These are phyloP conservation scores for Aureobasidium vineae DNA, from an alignment of 2,329 filamentous ascomycete genomes.

Conservation along the genomic window DNA sequence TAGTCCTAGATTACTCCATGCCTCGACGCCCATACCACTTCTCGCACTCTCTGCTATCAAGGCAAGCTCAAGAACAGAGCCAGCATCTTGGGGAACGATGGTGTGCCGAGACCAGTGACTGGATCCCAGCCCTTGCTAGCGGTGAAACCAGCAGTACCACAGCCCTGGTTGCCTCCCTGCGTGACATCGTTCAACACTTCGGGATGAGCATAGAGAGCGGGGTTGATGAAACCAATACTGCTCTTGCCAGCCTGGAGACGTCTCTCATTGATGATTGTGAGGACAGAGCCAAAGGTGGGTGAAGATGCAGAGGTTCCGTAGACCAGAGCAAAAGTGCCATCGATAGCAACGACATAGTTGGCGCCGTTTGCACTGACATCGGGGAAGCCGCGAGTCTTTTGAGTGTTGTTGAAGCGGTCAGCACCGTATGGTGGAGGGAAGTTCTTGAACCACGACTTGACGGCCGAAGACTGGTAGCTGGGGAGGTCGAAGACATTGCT, in stretches of 20 bases:
- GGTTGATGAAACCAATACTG: conserved; percentile 46
- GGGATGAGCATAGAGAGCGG: conserved; percentile 47
- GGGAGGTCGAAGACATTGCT: conserved; percentile 52
- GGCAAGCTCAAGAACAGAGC: conserved; percentile 35
- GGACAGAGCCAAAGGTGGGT: conserved; percentile 50
- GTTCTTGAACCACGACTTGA: conserved; percentile 44
- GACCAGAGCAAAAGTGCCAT: conserved; percentile 45
- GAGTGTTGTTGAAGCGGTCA: conserved; percentile 50
- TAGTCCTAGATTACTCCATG: too few relatives aligned
- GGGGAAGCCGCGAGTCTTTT: conserved; percentile 49
- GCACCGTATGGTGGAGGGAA: conserved; percentile 46
- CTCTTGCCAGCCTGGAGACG: conserved; percentile 40
- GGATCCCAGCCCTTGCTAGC: conserved; percentile 39
- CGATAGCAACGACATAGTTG: conserved; percentile 41
- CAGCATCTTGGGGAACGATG: conserved; percentile 36
- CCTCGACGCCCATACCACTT: not conserved
- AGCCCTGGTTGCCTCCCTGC: conserved; percentile 42
- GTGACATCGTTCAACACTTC: conserved; percentile 44
- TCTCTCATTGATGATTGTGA: conserved; percentile 50
- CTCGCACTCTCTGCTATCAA: not conserved
- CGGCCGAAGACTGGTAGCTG: conserved; percentile 47
- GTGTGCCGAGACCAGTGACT: conserved; percentile 38
- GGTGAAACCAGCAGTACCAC: conserved; percentile 39
- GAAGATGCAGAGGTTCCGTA: conserved; percentile 54
- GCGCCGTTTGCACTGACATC: conserved; percentile 40